A percentile compares a stretch with the other conserved stretches of the same genome.
These are phyloP conservation scores for Heterobasidion parviporum DNA, from an alignment of 1,284 basidiomycete genomes.

Conservation along the genomic window DNA sequence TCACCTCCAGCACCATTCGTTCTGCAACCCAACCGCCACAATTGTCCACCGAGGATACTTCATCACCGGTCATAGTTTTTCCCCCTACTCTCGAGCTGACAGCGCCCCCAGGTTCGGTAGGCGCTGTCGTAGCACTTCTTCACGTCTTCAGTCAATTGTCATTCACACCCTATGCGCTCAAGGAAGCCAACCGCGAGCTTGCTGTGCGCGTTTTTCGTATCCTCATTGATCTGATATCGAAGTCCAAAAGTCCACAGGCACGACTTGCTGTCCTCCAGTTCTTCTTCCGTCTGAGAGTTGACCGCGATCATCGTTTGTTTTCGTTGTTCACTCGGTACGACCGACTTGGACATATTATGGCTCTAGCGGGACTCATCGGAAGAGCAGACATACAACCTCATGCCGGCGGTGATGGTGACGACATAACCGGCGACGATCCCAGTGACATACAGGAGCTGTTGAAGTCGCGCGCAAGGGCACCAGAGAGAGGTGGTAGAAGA, in stretches of 20 bases:
- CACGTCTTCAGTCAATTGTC: conserved; percentile 61
- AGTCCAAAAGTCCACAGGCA: conserved; percentile 50
- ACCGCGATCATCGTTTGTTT: conserved; percentile 86
- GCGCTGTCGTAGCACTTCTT: conserved; percentile 57
- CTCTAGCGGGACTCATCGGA: conserved; percentile 49
- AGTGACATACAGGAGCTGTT: conserved; percentile 34
- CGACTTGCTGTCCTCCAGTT: conserved; percentile 80
- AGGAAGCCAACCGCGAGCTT: conserved; percentile 35
- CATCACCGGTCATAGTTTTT: conserved; percentile 16
- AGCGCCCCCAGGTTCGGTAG: conserved; percentile 37
- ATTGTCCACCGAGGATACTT: conserved; percentile 15
- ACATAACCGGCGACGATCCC: conserved; percentile 14
- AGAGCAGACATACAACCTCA: conserved; percentile 24
- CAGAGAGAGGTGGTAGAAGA: conserved; percentile 47
- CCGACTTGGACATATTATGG: conserved; percentile 40
- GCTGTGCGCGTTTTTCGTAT: conserved; percentile 43
- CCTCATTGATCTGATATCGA: conserved; percentile 35
- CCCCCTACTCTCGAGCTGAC: conserved; percentile 17
- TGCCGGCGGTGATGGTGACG: background rate
- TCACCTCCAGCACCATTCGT: conserved; percentile 47
- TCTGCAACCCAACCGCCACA: conserved; percentile 40
- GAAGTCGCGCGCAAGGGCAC: conserved; percentile 38
- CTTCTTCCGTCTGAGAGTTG: conserved; percentile 83
- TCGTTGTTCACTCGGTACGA: conserved; percentile 47
- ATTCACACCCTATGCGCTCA: conserved; percentile 54